Evolutionary conservation across 768 basidiomycete genomes (phyloP), one percentile per base, ranked within the genome.

Genomic region (Amanita fuliginea): DNA sequence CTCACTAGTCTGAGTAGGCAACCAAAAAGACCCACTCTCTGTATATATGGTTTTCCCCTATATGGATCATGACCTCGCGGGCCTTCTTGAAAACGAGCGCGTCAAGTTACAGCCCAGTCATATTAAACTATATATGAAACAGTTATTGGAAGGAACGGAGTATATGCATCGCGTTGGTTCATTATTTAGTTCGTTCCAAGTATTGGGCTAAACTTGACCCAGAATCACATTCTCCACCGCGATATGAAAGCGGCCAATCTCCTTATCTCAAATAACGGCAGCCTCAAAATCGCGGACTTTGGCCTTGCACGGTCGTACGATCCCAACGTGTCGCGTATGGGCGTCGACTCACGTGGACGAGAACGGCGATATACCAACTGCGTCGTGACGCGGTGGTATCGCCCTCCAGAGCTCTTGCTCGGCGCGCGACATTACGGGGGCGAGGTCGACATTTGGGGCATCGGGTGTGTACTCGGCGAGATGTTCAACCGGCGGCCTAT

Each of bases 1-100:
- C 22, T 45, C 21, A 41, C 47, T n/a, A 21, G 35, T 16, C 19
- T 30, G 28, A 13, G 39, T 54, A 83, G 82, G 83, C 60, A 83
- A 73, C 51, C 77, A 74, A 9, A 80, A 77, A 53, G 80, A 83
- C 41, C 80, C 85, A 21, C 68, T 90, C 47, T 89, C 88, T 3
- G 89, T 97, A 11, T 96, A 89, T 67, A 96, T 98, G 92, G 95
- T 97, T 36, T 99, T 98, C 60, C 96, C 96, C 0, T 99, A 97
- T 67, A 98, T 98, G 96, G 96, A 98, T 59, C 95, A 99, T 59
- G 96, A 99, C 66, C 78, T 99, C 9, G 92, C 95, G 2, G 96
- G 96, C 2, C 64, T 98, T 34, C 68, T 99, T 52, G 90, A 94
- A 64, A 97, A 98, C 60, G 84, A 88, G 52, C 77, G 86, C 22